Conservation (phyloP, 139 green algal genomes). For the Chlamydomonas eustigma region DNA sequence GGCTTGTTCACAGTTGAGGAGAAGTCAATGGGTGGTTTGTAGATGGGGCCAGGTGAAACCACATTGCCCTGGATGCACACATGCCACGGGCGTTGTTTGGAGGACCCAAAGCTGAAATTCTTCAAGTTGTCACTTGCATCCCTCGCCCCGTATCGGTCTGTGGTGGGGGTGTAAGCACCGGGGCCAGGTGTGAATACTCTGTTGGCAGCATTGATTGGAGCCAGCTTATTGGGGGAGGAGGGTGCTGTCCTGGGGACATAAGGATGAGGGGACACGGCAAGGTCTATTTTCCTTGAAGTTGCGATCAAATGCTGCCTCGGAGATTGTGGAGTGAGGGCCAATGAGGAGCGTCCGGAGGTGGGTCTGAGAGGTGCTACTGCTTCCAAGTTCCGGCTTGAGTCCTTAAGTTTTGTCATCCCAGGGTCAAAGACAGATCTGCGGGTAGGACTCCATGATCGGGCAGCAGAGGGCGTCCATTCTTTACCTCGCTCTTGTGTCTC, state of each 20-base stretch:
- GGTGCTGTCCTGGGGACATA: too few species aligned
- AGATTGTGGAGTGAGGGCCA: too few species aligned
- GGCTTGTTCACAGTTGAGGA: neutral
- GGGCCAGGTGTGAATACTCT: constrained; percentile 28
- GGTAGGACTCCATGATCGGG: neutral
- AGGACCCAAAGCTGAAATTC: constrained; percentile 21
- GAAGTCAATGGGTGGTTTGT: constrained; percentile 2
- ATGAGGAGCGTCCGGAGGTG: too few species aligned
- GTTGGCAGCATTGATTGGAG: neutral
- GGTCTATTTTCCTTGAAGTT: too few species aligned
- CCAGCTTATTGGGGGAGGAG: too few species aligned
- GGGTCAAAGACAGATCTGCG: neutral
- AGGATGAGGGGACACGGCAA: too few species aligned
- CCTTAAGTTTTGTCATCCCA: neutral
- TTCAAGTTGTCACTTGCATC: neutral
- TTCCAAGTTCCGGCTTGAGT: neutral
- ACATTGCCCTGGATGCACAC: constrained; percentile 20
- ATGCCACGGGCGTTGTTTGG: constrained; percentile 23
- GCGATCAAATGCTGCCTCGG: too few species aligned
- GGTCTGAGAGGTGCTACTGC: too few species aligned
- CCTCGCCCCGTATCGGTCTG: constrained; percentile 5
- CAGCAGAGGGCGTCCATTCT: too few species aligned
- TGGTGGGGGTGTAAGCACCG: constrained; percentile 22
- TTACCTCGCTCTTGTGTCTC: too few species aligned
- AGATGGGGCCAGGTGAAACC: constrained; percentile 27